A percentile compares a stretch with the other conserved stretches of the same genome.
These are phyloP conservation scores for Cutaneotrichosporon daszewskae DNA, from an alignment of 1,284 basidiomycete species.

Conservation along the genomic window DNA sequence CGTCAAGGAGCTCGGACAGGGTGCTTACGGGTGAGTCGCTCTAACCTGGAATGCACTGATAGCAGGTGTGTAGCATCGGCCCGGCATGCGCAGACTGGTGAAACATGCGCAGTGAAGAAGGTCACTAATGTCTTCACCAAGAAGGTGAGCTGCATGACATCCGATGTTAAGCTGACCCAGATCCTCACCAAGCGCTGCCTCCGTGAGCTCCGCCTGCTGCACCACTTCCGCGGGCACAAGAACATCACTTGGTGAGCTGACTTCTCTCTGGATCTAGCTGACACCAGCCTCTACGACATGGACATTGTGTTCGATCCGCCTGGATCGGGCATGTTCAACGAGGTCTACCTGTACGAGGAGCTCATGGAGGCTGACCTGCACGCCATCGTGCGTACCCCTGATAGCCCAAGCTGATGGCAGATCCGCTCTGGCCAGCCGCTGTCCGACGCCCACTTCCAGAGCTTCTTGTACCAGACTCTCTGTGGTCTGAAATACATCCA, in stretches of 20 bases:
- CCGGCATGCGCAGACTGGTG: slow-evolving; percentile 72
- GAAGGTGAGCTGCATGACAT: slow-evolving; percentile 33
- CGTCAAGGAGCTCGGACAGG: slow-evolving; percentile 92
- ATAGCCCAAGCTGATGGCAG: slow-evolving; percentile 48
- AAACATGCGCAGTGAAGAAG: slow-evolving; percentile 66
- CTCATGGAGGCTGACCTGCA: slow-evolving; percentile 99
- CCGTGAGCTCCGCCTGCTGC: slow-evolving; percentile 85
- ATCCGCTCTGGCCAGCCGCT: slow-evolving; percentile 96
- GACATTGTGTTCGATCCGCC: slow-evolving; percentile 81
- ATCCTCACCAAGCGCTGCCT: slow-evolving; percentile 93
- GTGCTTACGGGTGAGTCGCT: slow-evolving; percentile 66
- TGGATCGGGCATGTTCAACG: slow-evolving; percentile 79
- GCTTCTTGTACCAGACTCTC: slow-evolving; percentile 97
- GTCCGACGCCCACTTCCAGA: slow-evolving; percentile 97
- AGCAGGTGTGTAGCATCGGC: slow-evolving; percentile 72
- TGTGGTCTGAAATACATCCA: slow-evolving; percentile 98
- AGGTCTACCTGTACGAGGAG: slow-evolving; percentile 94
- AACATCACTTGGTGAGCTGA: slow-evolving; percentile 66
- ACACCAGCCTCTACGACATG: slow-evolving; percentile 79
- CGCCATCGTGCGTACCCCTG: slow-evolving; percentile 67
- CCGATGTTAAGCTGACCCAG: slow-evolving; percentile 36
- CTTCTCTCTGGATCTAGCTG: background rate
- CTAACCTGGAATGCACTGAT: background rate
- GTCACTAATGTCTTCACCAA: slow-evolving; percentile 97
- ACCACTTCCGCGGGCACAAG: slow-evolving; percentile 96